A percentile compares a stretch with the other conserved stretches of the same genome.
phyloP scores from a whole-genome alignment of 257 asterid species.

The Jaltomata sinuosa region DNA sequence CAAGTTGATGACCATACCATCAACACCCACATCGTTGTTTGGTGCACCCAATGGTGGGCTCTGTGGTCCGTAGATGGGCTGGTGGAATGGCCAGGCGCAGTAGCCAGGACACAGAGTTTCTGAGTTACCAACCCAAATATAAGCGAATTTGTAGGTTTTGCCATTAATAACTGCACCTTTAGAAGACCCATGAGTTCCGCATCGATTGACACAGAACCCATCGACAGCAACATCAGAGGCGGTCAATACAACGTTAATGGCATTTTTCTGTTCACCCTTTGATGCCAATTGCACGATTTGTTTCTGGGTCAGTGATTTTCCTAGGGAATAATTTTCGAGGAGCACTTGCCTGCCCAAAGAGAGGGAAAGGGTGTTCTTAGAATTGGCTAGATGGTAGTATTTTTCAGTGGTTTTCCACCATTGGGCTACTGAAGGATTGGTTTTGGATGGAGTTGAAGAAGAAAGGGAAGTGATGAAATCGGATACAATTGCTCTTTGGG shows the following conservation, averaged over 20 bases:
- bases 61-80: constrained; percentile 76
- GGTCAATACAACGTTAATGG: constrained; percentile 51
- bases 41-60: constrained; percentile 58
- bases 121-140: constrained; percentile 68
- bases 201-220: constrained; percentile 51
- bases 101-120: constrained; percentile 48
- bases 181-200: constrained; percentile 57
- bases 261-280: constrained; percentile 35
- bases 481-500: constrained; percentile 53
- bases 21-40: constrained; percentile 60
- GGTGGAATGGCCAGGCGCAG: constrained; percentile 79
- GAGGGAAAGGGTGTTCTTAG: constrained; percentile 33
- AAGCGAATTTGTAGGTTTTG: constrained; percentile 39
- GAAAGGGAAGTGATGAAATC: constrained; percentile 58
- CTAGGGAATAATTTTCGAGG: constrained; percentile 31
- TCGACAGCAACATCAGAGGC: constrained; percentile 46
- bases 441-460: background rate
- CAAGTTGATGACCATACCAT: constrained; percentile 44
- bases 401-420: constrained; percentile 73
- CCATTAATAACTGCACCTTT: constrained; percentile 16
- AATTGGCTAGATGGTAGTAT: constrained; percentile 43
- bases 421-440: constrained; percentile 47
- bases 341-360: constrained; percentile 32
- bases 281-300: constrained; percentile 45
- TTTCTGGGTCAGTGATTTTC: constrained; percentile 45